These are phyloP conservation scores for Naganishia onofrii DNA, from an alignment of 768 basidiomycete species.

Conservation along the genomic window DNA sequence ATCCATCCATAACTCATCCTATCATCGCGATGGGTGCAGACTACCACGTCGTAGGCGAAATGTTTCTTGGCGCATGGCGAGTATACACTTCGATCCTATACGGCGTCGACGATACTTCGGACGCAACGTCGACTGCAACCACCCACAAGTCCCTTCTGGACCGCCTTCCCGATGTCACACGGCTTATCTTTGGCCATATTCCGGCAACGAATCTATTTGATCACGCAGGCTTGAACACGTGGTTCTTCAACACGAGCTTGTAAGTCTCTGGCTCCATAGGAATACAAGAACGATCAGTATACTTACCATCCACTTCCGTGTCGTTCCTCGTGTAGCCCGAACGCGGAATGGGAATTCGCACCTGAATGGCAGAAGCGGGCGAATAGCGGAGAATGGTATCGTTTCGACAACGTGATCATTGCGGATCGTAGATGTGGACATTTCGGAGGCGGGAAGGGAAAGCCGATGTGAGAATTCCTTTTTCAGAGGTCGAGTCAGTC, in stretches of 20 bases:
- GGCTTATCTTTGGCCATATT: constrained; percentile 17
- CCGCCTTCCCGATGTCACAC: constrained; percentile 3
- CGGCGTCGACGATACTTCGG: constrained; percentile 13
- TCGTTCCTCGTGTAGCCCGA: constrained; percentile 27
- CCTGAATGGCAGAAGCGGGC: constrained; percentile 35
- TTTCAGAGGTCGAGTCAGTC: not conserved
- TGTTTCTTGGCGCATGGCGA: constrained; percentile 39
- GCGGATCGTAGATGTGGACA: constrained; percentile 39
- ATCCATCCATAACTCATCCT: not conserved
- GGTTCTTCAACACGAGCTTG: constrained; percentile 41
- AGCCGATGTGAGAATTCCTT: constrained; percentile 1
- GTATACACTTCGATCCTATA: constrained; percentile 32
- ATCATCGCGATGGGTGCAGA: constrained; percentile 19
- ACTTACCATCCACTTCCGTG: not conserved
- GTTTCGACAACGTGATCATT: constrained; percentile 33
- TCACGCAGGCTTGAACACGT: constrained; percentile 38
- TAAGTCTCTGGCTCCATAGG: constrained; percentile 28
- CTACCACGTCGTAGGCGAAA: constrained; percentile 44
- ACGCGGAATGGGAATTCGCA: constrained; percentile 32
- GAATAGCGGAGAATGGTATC: constrained; percentile 29
- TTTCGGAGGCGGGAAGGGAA: constrained; percentile 28
- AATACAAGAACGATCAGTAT: too few species aligned
- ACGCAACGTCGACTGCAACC: not conserved
- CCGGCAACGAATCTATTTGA: constrained; percentile 31
- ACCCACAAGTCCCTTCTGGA: not conserved